These are phyloP conservation scores for Neonectria magnoliae DNA, from an alignment of 2,329 filamentous ascomycete species.

Conservation along the genomic window DNA sequence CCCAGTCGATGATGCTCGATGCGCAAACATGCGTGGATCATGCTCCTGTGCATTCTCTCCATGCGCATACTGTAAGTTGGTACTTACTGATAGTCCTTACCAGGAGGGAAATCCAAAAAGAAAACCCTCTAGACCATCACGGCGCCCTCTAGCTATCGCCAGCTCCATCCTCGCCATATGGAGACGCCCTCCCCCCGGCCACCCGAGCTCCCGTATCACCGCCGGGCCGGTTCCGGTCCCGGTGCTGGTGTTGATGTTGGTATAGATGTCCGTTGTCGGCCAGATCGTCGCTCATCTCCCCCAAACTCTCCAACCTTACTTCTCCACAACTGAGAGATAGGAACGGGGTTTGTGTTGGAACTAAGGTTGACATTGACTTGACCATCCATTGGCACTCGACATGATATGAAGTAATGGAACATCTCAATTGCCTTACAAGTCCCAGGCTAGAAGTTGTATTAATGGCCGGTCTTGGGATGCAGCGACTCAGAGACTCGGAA, in stretches of 20 bases:
- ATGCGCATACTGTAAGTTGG: not conserved
- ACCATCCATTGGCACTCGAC: not conserved
- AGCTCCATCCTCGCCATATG: not conserved
- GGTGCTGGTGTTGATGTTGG: conserved; percentile 1
- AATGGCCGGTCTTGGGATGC: conserved; percentile 1
- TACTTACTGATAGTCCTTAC: not conserved
- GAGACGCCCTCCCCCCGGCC: conserved; percentile 3
- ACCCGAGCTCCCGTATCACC: conserved; percentile 1
- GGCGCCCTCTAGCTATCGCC: not conserved
- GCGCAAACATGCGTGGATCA: not conserved
- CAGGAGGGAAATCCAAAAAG: not conserved
- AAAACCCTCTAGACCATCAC: not conserved
- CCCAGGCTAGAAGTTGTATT: not conserved
- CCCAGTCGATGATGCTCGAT: conserved; percentile 4
- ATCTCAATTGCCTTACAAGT: not conserved
- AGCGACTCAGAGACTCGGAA: not conserved
- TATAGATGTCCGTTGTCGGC: conserved; percentile 22
- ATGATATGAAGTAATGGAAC: not conserved
- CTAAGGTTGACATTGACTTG: not conserved
- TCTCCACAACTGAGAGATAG: not conserved
- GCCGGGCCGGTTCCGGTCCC: conserved; percentile 41
- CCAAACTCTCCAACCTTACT: not conserved
- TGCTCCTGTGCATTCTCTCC: not conserved
- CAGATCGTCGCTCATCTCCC: not conserved
- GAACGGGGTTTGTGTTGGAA: not conserved